A percentile compares a stretch with the other conserved stretches of the same genome.
phyloP scores from a whole-genome alignment of 163 green algal species.

The Chlorella variabilis region DNA sequence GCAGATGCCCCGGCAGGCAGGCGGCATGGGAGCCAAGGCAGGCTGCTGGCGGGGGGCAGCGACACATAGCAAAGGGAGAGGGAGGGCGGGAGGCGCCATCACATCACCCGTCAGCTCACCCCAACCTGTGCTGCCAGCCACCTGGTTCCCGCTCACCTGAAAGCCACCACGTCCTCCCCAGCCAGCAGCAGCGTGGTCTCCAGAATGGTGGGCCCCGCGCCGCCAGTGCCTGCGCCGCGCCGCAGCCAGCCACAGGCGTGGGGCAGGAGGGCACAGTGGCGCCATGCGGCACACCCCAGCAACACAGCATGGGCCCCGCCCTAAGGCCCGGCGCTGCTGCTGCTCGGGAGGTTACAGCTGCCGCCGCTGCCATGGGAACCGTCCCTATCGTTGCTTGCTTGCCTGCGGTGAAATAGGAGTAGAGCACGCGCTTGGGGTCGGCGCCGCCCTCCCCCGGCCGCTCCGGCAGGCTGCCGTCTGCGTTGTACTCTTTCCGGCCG shows the following conservation, averaged over 20 bases:
- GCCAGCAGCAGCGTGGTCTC: slow-evolving; percentile 92
- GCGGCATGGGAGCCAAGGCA: too few relatives aligned
- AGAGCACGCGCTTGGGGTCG: slow-evolving; percentile 78
- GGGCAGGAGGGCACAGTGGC: not conserved
- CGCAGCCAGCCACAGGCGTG: not conserved
- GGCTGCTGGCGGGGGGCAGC: too few relatives aligned
- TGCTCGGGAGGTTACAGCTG: too few relatives aligned
- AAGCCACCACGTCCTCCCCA: slow-evolving; percentile 76
- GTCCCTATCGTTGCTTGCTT: too few relatives aligned
- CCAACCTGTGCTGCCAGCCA: too few relatives aligned
- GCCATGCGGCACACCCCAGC: not conserved
- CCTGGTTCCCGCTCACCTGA: slow-evolving; percentile 37
- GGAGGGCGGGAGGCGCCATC: not conserved
- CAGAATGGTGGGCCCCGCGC: slow-evolving; percentile 93
- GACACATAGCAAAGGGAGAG: too few relatives aligned
- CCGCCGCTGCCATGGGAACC: too few relatives aligned
- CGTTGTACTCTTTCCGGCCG: slow-evolving; percentile 72
- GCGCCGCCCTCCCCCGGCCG: slow-evolving; percentile 29
- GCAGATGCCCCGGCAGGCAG: too few relatives aligned
- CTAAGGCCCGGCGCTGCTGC: not conserved
- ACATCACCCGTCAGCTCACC: not conserved
- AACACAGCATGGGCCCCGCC: not conserved
- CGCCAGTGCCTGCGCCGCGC: slow-evolving; percentile 74
- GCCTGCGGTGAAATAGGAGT: slow-evolving; percentile 91
- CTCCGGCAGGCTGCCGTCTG: slow-evolving; percentile 63